A percentile compares a stretch with the other conserved stretches of the same genome.
Evolutionary conservation across 2,329 filamentous ascomycete genomes (phyloP).

Genomic region (Endoconidiophora polonica): DNA sequence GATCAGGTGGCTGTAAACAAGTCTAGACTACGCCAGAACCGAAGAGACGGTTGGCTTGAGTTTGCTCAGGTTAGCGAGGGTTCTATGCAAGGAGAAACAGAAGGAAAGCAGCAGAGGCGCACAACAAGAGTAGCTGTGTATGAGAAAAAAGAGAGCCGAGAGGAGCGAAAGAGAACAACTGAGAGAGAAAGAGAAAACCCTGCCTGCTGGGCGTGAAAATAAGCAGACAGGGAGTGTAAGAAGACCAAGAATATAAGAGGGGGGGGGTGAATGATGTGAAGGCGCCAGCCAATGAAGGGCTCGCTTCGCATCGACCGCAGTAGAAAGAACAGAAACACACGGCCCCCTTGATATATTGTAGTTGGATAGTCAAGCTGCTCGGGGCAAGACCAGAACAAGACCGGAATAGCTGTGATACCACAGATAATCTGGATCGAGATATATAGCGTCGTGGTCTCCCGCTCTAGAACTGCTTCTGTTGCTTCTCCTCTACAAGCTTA

Average conservation of each 20-base stretch:
- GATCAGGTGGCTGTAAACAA: no score
- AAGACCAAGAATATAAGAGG: no score
- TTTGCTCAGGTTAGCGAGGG: neutral
- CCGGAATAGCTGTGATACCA: neutral
- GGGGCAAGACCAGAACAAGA: neutral
- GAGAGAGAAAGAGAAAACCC: no score
- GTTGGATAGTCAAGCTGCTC: no score
- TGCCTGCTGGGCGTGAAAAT: no score
- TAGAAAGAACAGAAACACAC: neutral
- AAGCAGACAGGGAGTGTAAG: no score
- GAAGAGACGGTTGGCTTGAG: no score
- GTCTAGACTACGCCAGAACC: no score
- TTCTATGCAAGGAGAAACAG: neutral
- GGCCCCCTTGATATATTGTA: neutral
- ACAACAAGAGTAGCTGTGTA: neutral
- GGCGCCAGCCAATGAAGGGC: neutral
- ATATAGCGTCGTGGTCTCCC: conserved; percentile 3
- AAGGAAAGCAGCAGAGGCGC: neutral
- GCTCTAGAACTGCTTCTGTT: neutral
- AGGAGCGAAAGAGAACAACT: no score
- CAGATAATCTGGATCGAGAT: neutral
- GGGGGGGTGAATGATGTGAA: neutral
- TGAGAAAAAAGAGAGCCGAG: neutral
- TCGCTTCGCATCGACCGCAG: no score
- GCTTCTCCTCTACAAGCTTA: neutral